Conservation (phyloP, 352 stramenopile species). For the Discostella stelligera region DNA sequence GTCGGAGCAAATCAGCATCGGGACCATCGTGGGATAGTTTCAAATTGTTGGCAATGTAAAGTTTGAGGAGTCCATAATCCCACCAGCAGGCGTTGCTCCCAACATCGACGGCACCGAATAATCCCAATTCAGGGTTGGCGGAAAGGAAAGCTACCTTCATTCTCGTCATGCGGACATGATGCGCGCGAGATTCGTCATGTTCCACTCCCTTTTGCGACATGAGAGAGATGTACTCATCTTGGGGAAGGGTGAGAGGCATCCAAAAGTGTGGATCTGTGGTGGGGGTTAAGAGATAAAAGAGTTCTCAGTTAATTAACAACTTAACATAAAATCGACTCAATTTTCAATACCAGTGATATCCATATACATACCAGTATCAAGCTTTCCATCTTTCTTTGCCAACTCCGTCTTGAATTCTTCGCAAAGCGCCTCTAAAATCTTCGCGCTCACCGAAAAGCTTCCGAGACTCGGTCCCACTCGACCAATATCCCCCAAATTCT, state of each 20-base stretch:
- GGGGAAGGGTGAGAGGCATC: conserved; percentile 95
- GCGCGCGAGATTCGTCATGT: conserved; percentile 77
- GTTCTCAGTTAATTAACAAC: neutral
- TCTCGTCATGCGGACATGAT: conserved; percentile 90
- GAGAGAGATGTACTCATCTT: conserved; percentile 89
- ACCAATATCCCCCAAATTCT: conserved; percentile 91
- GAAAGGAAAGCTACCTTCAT: conserved; percentile 87
- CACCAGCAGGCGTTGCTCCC: conserved; percentile 96
- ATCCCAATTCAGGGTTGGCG: conserved; percentile 80
- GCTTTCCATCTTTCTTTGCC: conserved; percentile 88
- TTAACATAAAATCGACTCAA: neutral
- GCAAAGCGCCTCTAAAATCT: conserved; percentile 90
- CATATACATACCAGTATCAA: conserved; percentile 83
- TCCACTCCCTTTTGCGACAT: conserved; percentile 93
- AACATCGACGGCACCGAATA: conserved; percentile 97
- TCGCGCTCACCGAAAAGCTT: conserved; percentile 92
- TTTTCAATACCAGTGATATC: neutral
- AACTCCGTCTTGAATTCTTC: conserved; percentile 91
- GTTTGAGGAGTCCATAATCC: conserved; percentile 97
- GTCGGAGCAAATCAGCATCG: conserved; percentile 78
- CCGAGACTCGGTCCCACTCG: conserved; percentile 93
- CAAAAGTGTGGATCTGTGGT: conserved; percentile 93
- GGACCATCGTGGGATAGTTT: conserved; percentile 83
- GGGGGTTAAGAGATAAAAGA: neutral
- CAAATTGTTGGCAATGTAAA: conserved; percentile 96